Conservation (phyloP, 345 rosid species). For the Excoecaria cochinchinensis region DNA sequence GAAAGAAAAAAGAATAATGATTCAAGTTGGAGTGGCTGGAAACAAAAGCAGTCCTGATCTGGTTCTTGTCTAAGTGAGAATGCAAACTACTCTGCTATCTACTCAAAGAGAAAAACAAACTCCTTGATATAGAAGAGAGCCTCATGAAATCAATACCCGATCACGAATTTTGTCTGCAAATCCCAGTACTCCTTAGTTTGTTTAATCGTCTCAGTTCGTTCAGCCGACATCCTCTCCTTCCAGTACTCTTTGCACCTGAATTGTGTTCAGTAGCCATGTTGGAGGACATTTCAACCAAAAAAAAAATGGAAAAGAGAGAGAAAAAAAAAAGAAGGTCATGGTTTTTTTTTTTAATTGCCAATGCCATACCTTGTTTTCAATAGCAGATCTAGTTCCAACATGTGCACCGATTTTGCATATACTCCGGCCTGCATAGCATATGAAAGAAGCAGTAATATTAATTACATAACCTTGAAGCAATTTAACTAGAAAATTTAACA, state of each 20-base stretch:
- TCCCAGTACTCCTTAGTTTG: constrained; percentile 81
- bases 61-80: too few relatives aligned
- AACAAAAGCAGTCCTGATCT: too few relatives aligned
- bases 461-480: background rate
- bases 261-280: background rate
- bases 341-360: too few relatives aligned
- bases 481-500: background rate
- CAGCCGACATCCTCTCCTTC: constrained; percentile 58
- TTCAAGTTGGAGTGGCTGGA: too few relatives aligned
- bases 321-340: too few relatives aligned
- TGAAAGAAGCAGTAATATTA: background rate
- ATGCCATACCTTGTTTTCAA: constrained; percentile 55
- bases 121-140: background rate
- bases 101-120: background rate
- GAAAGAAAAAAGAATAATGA: too few relatives aligned
- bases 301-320: background rate
- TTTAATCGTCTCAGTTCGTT: constrained; percentile 65
- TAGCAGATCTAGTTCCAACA: constrained; percentile 72
- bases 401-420: constrained; percentile 62
- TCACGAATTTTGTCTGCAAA: constrained; percentile 49
- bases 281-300: background rate
- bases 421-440: constrained; percentile 61
- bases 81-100: background rate
- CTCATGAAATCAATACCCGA: constrained; percentile 48
- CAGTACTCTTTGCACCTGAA: constrained; percentile 71